Conservation (phyloP, 2,329 filamentous ascomycete genomes). For the Diaporthe velutina region DNA sequence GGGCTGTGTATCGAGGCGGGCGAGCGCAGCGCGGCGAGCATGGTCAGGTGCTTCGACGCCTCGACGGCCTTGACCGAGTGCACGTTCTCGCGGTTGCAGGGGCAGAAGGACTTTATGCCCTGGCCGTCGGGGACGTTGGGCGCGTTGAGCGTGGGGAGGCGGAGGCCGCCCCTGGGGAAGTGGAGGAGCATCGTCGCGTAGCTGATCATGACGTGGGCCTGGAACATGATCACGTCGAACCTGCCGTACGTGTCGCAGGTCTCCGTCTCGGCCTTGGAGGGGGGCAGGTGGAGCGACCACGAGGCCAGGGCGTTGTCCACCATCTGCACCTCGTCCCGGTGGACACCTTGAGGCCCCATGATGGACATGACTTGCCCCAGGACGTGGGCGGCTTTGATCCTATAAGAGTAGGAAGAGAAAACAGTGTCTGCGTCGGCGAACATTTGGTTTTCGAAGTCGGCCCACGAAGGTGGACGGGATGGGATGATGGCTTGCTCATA, state of each 20-base stretch:
- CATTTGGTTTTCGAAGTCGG: not conserved
- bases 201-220: constrained; percentile 3
- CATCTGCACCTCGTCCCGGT: constrained; percentile 3
- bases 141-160: not conserved
- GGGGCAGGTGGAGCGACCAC: not conserved
- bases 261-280: not conserved
- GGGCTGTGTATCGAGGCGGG: not conserved
- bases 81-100: constrained; percentile 5
- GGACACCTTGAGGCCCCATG: not conserved
- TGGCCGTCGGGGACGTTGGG: not conserved
- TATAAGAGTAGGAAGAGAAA: not conserved
- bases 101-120: constrained; percentile 3
- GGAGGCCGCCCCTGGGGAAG: not conserved
- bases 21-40: not conserved
- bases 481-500: not conserved
- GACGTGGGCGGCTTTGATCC: not conserved
- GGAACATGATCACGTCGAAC: constrained; percentile 9
- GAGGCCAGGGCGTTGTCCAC: constrained; percentile 1
- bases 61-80: constrained; percentile 6
- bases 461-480: not conserved
- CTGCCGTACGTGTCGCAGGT: not conserved
- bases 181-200: constrained; percentile 1
- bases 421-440: not conserved
- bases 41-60: not conserved
- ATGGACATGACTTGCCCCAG: constrained; percentile 10